Evolutionary conservation across 192 early-diverging fungal genomes (phyloP), one percentile per base, ranked within the genome.

Genomic region (Podila minutissima): DNA sequence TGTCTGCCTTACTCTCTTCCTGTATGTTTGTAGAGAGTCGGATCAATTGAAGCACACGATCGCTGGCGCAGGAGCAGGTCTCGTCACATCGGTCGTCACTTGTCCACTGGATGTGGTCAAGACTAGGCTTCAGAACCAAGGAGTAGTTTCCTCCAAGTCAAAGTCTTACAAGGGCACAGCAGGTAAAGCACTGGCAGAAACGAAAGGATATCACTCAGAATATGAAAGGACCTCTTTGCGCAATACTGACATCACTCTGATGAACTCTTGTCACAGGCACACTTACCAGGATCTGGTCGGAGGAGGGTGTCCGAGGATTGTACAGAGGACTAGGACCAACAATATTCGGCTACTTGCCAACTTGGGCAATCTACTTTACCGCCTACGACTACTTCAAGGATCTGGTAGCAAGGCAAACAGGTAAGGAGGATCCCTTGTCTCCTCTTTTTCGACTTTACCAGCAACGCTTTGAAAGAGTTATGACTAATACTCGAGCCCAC

Each of bases 31-130:
- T 61, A 81, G 77, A 58, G 84, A 85, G 67, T 74, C 84, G 19
- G 85, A 88, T 66, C 89, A 88, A 82, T 55, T 94, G 41, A 93
- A 92, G 70, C 92, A 93, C 75, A 91, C 93, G 10, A 79, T 95
- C 66, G 92, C 95, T 31, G 95, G 95, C 55, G 95, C 94, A 8
- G 91, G 89, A 33, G 93, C 94, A 28, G 95, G 95, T 64, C 85
- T 89, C 74, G 93, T 95, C 31, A 91, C 94, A 17, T 92, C 95
- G 8, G 85, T 94, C 22, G 89, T 95, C 22, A 95, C 93, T 12
- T 95, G 95, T 82, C 97, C 97, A 7, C 83, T 99, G 31, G 97
- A 99, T 82, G 95, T 99, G 26, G 93, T 97, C 57, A 99, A 99
- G 71, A 94, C 96, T 28, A 87, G 97, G 46, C 84, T 97, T 61